Evolutionary conservation across 1,284 basidiomycete species (phyloP).

Genomic region (Malassezia furfur): DNA sequence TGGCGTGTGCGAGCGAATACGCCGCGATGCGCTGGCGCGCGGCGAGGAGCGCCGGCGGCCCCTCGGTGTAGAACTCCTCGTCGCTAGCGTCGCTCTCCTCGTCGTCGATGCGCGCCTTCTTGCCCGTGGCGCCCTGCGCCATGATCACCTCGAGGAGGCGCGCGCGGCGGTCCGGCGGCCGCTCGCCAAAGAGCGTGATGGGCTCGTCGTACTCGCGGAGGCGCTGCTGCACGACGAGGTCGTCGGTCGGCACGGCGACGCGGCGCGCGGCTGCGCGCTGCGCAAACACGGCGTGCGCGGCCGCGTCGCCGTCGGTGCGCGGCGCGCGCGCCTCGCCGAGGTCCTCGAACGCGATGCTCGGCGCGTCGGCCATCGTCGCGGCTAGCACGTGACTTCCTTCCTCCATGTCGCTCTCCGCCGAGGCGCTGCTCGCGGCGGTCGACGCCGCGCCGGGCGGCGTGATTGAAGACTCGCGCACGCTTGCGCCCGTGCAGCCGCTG

Average conservation of each 20-base stretch:
- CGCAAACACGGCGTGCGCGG: constrained; percentile 29
- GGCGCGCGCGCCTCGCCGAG: constrained; percentile 3
- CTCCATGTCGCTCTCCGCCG: constrained; percentile 23
- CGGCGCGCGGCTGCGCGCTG: constrained; percentile 69
- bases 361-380: constrained; percentile 4
- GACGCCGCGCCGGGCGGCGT: constrained; percentile 26
- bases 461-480: constrained; percentile 31
- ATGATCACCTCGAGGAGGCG: constrained; percentile 80
- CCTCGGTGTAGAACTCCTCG: constrained; percentile 94
- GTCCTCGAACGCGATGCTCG: constrained; percentile 11
- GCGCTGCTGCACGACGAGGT: constrained; percentile 75
- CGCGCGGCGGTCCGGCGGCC: constrained; percentile 63
- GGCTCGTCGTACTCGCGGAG: constrained; percentile 88
- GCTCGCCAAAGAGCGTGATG: constrained; percentile 92
- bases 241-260: constrained; percentile 92
- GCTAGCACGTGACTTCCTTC: not conserved
- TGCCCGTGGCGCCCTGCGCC: constrained; percentile 71
- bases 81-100: constrained; percentile 62
- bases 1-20: constrained; percentile 89
- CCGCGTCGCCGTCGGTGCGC: constrained; percentile 22
- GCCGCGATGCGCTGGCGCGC: constrained; percentile 75
- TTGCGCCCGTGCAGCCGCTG: constrained; percentile 19
- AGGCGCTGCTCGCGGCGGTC: constrained; percentile 30
- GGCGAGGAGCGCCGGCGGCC: constrained; percentile 71
- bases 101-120: constrained; percentile 51